Conservation (phyloP, 371 early-diverging fungal species). For the Haplosporangium sp. region DNA sequence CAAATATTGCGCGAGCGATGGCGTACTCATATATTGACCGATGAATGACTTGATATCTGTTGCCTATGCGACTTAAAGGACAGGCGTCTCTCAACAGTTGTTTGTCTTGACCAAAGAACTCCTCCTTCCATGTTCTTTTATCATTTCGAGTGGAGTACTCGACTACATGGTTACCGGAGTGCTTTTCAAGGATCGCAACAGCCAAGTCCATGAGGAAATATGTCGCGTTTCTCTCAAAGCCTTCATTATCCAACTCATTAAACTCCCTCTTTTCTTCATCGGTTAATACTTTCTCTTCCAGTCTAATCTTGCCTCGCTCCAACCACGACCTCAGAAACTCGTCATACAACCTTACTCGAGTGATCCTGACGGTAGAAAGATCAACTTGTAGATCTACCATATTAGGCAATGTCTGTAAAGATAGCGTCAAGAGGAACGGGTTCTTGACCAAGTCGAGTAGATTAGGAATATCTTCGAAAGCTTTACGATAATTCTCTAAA, state of each 20-base stretch:
- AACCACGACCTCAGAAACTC: constrained; percentile 3
- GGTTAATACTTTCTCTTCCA: not conserved
- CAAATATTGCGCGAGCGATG: constrained; percentile 2
- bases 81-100: not conserved
- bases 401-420: constrained; percentile 1
- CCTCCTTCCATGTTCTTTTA: not conserved
- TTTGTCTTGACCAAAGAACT: not conserved
- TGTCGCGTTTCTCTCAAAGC: not conserved
- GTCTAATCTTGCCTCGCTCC: not conserved
- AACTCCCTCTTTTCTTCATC: not conserved
- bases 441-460: not conserved
- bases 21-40: not conserved
- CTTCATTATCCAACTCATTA: not conserved
- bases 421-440: not conserved
- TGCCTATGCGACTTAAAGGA: not conserved
- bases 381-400: not conserved
- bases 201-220: not conserved
- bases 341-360: constrained; percentile 14
- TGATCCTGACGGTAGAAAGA: not conserved
- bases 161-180: not conserved
- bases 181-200: constrained; percentile 1
- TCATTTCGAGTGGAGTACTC: not conserved
- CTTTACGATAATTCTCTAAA: not conserved
- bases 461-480: not conserved
- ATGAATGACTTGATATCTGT: not conserved